A percentile compares a stretch with the other conserved stretches of the same genome.
Evolutionary conservation across 2,329 filamentous ascomycete genomes (phyloP).

Genomic region (Tolypocladium guangdongense): DNA sequence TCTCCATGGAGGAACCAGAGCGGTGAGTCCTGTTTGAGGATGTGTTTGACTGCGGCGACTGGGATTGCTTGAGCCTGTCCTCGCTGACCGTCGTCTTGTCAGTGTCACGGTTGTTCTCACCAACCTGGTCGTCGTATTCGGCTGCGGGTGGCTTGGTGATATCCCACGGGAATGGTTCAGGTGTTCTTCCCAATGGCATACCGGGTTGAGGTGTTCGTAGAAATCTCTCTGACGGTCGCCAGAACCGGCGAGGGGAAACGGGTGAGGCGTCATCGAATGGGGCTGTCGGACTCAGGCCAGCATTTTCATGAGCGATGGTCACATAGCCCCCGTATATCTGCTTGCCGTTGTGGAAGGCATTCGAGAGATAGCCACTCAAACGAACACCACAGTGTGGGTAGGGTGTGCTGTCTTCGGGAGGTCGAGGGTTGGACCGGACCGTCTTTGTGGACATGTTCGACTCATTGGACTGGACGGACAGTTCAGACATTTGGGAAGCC

Average conservation of each 20-base stretch:
- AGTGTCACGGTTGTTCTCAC: no score
- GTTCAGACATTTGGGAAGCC: conserved; percentile 10
- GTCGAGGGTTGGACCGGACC: conserved; percentile 14
- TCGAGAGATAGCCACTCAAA: conserved; percentile 11
- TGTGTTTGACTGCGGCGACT: conserved; percentile 4
- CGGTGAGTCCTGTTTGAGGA: no score
- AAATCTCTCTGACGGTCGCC: conserved; percentile 8
- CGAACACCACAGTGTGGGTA: conserved; percentile 13
- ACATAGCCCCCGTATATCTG: conserved; percentile 10
- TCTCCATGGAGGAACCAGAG: no score
- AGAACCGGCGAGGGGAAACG: conserved; percentile 8
- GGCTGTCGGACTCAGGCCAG: conserved; percentile 6
- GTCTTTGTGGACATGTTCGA: conserved; percentile 13
- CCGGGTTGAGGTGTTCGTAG: conserved; percentile 9
- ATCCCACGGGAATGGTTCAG: conserved; percentile 14
- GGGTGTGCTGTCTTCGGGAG: conserved; percentile 19
- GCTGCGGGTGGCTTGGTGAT: no score
- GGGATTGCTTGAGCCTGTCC: no score
- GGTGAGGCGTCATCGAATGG: conserved; percentile 11
- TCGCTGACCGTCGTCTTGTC: no score
- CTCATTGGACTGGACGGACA: conserved; percentile 9
- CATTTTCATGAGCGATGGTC: conserved; percentile 1
- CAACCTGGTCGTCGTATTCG: no score
- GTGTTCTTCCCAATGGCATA: conserved; percentile 9
- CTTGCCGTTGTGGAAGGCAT: conserved; percentile 3